Base-by-base conservation (phyloP, 2,329 filamentous ascomycete genomes). In the Fusarium hostae region DNA sequence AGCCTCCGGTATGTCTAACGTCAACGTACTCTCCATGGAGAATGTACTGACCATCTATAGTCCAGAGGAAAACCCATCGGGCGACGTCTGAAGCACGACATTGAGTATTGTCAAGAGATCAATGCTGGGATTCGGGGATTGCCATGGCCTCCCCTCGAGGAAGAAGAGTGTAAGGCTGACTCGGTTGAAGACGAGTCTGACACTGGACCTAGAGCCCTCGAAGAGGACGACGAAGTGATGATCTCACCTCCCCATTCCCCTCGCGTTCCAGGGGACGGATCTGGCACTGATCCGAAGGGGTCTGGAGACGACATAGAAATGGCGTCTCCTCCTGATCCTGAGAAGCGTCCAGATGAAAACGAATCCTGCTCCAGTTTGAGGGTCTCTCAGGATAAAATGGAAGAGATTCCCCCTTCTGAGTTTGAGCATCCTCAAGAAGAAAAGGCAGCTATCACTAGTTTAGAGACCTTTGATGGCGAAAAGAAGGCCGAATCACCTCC, bases 1-100 rank as follows among this genome's bases (percentile, higher is more conserved):
- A 75, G n/a, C 83, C 84, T 12, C 86, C 86, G 43, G 86, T 87
- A 76, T 77, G 84, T 76, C 4, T 34, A n/a, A 48, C 13, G 15
- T 24, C 35, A 4, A 24, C 12, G 9, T 40, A 35, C 10, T n/a
- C 35, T 26, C 18, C 39, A 34, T 22, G 2, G 26, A n/a, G 13
- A 52, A 30, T 18, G 15, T 30, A 34, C 62, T 75, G 11, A 71
- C 52, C 4, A 20, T 32, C 2, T 30, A 3, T 39, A 84, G 82
- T 74, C 68, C 10, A 78, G 78, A 2, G 82, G 82, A 1, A 83
- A 81, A 57, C 80, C 83, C 1, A 72, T 83, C 11, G 82, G 83
- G 12, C 73, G 79, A 1, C 74, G 79, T 15, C 76, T 82, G 9
- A 71, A 78, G 3, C 79, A 79, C 48, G 70, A 73, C 20, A 77